Evolutionary conservation across 192 early-diverging fungal species (phyloP).

Genomic region (Linnemannia exigua): DNA sequence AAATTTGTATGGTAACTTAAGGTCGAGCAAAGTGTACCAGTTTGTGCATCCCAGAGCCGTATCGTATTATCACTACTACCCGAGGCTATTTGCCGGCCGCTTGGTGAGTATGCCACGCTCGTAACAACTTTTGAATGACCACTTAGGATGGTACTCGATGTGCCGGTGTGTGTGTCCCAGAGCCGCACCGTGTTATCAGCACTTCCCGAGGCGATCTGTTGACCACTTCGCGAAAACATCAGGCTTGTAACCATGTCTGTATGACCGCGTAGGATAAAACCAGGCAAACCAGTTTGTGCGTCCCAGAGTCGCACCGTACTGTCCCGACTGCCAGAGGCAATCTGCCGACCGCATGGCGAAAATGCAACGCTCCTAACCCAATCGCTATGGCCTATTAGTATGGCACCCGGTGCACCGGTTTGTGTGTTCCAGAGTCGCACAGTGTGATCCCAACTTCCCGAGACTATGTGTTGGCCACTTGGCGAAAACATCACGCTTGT

Average conservation of each 20-base stretch:
- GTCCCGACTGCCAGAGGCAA: background rate
- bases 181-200: background rate
- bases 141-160: background rate
- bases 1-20: too few relatives aligned
- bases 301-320: background rate
- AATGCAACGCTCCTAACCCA: background rate
- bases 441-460: background rate
- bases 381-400: background rate
- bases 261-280: background rate
- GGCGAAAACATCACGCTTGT: background rate
- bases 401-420: background rate
- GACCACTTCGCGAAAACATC: slow-evolving; percentile 5
- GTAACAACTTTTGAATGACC: background rate
- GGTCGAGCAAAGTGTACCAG: background rate
- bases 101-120: background rate
- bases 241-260: background rate
- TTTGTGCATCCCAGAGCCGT: slow-evolving; percentile 8
- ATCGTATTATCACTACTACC: slow-evolving; percentile 7
- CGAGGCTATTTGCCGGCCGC: background rate
- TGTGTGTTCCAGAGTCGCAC: background rate
- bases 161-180: slow-evolving; percentile 15
- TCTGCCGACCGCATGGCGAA: background rate
- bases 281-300: background rate
- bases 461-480: background rate
- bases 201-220: slow-evolving; percentile 14